Conservation (phyloP, 148 eudicot species). For the Amaranthus hypochondriacus region DNA sequence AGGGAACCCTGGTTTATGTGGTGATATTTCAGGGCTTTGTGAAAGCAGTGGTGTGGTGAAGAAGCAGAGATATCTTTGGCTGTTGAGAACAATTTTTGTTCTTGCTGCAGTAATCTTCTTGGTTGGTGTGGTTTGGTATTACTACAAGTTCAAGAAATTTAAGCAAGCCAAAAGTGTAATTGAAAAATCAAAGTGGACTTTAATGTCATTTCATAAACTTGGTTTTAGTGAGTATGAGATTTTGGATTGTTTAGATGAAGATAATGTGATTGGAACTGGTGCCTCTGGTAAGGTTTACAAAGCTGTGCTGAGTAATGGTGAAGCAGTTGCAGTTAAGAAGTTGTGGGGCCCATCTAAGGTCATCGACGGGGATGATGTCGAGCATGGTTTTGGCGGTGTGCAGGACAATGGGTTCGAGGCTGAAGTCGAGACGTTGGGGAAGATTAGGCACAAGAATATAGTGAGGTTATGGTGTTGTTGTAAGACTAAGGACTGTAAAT, state of each 20-base stretch:
- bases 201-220: constrained; percentile 83
- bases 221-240: constrained; percentile 85
- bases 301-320: constrained; percentile 74
- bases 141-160: constrained; percentile 46
- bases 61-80: constrained; percentile 50
- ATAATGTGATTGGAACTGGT: constrained; percentile 83
- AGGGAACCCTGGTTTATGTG: constrained; percentile 83
- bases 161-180: constrained; percentile 35
- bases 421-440: constrained; percentile 86
- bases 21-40: constrained; percentile 61
- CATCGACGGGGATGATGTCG: constrained; percentile 36
- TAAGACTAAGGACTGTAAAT: constrained; percentile 54
- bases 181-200: constrained; percentile 78
- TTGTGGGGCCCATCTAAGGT: constrained; percentile 44
- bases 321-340: constrained; percentile 76
- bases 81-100: constrained; percentile 48
- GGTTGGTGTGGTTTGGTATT: constrained; percentile 63
- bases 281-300: constrained; percentile 91
- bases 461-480: constrained; percentile 96
- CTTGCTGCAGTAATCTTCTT: constrained; percentile 56
- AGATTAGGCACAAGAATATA: constrained; percentile 89
- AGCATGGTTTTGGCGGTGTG: constrained; percentile 33
- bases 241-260: constrained; percentile 70
- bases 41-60: constrained; percentile 28
- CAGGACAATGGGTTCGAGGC: constrained; percentile 71